Conservation (phyloP, 192 early-diverging fungal species). For the Coemansia sp. region DNA sequence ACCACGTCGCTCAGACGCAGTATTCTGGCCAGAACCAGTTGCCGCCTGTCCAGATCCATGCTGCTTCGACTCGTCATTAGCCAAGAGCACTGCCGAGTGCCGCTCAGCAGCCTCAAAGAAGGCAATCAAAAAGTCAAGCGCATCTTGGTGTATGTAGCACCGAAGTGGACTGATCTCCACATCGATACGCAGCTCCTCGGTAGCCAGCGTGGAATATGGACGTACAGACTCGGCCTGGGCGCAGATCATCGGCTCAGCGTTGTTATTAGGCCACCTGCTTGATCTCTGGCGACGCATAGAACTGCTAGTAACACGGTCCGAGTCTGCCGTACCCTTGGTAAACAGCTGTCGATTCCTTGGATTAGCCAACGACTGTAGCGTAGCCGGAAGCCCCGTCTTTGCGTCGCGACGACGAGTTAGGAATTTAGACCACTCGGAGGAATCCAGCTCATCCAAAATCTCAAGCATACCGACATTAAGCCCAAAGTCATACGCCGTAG, state of each 20-base stretch:
- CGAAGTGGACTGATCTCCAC: constrained; percentile 77
- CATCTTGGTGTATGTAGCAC: constrained; percentile 94
- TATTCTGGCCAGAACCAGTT: background rate
- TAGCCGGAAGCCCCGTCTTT: constrained; percentile 48
- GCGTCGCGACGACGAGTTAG: constrained; percentile 52
- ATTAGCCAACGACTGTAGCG: constrained; percentile 46
- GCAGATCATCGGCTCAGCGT: constrained; percentile 46
- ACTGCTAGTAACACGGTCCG: constrained; percentile 41
- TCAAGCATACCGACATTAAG: constrained; percentile 49
- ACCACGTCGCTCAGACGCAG: background rate
- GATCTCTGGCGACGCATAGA: constrained; percentile 47
- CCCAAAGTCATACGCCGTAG: constrained; percentile 40
- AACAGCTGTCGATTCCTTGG: constrained; percentile 53
- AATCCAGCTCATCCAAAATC: constrained; percentile 54
- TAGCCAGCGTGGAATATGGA: constrained; percentile 43
- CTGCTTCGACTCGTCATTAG: background rate
- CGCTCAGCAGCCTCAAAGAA: constrained; percentile 67
- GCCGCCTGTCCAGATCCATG: background rate
- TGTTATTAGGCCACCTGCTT: constrained; percentile 44
- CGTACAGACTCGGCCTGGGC: constrained; percentile 54
- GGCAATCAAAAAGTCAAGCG: constrained; percentile 77
- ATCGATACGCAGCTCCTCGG: constrained; percentile 57
- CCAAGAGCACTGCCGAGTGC: constrained; percentile 12
- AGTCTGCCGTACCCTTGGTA: constrained; percentile 44
- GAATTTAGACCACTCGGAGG: constrained; percentile 59